A percentile compares a stretch with the other conserved stretches of the same genome.
phyloP scores from a whole-genome alignment of 2,329 filamentous ascomycete species.

The Magnaporthiopsis rhizophila region DNA sequence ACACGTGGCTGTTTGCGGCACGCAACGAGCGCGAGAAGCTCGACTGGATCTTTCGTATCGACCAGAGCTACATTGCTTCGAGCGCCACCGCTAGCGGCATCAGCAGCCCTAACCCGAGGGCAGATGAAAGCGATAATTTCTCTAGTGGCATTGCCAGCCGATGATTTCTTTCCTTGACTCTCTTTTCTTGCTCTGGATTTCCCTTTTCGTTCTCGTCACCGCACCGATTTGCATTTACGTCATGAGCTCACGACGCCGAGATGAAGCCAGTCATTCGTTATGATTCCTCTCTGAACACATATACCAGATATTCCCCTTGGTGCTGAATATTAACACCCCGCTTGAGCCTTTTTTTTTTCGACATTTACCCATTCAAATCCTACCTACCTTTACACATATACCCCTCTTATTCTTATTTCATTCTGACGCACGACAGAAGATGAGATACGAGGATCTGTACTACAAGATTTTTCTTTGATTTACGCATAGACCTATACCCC shows the following conservation, averaged over 20 bases:
- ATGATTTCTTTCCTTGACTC: not conserved
- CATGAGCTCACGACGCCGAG: not conserved
- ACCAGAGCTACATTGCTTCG: conserved; percentile 61
- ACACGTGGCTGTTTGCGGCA: conserved; percentile 91
- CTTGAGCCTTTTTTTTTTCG: not conserved
- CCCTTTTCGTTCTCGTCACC: not conserved
- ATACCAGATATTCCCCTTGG: not conserved
- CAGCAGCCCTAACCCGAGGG: conserved; percentile 24
- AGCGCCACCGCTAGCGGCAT: conserved; percentile 34
- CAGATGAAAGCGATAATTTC: conserved; percentile 5
- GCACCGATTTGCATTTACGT: not conserved
- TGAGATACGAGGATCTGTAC: not conserved
- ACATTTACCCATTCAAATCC: not conserved
- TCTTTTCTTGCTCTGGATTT: not conserved
- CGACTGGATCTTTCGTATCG: conserved; percentile 94
- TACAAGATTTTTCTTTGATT: not conserved
- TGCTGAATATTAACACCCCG: not conserved
- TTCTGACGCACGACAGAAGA: not conserved
- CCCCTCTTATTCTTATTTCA: not conserved
- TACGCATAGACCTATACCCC: not conserved
- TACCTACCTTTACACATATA: not conserved
- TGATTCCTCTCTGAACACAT: not conserved
- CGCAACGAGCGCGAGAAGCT: conserved; percentile 86
- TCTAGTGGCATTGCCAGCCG: conserved; percentile 1
- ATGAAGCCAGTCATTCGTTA: not conserved